Base-by-base conservation (phyloP, 352 stramenopile genomes). In the Phytophthora pluvialis region DNA sequence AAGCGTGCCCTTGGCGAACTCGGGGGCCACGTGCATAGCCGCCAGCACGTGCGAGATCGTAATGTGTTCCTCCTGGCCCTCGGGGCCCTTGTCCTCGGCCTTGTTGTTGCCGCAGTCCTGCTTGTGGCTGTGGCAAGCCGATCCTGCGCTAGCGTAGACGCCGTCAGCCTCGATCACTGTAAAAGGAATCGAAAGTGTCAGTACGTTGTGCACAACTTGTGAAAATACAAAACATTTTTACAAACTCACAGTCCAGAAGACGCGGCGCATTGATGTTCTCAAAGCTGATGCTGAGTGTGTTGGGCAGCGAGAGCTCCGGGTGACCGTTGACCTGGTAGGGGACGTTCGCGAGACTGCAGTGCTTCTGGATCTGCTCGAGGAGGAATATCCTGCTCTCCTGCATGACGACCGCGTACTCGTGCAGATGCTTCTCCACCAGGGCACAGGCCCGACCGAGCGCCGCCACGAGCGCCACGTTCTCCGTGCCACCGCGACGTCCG, bases 241-340 rank as follows among this genome's bases (percentile, higher is more conserved):
- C 4, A 18, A 52, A 40, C 82, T 48, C 51, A 92, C 83, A 70
- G n/a, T 77, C 57, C 0, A 99, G 83, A n/a, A 99, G 70, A 42
- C 74, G 69, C 31, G 85, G 70, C 18, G 94, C 95, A 13, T 85
- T 77, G 33, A 98, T 70, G 66, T 90, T 81, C 44, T 85, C 74
- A 60, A 99, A 91, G 42, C 93, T 94, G 45, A 99, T 91, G 60
- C 92, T 99, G 21, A 99, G 83, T 18, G 97, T 99, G 81, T 99
- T 99, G 3, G 97, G 97, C 32, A 99, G 80, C 56, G 91, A 76
- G 6, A 82, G 43, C 38, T 90, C 72, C 2, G 79, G 77, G 21
- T 95, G 92, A 38, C 91, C 94, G 64, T 99, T 98, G 7, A 90
- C 77, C 52, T 78, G 76, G 58, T 96, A 85, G 48, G 68, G 73